phyloP scores from a whole-genome alignment of 306 rosid species.

The Inga leiocalycina region DNA sequence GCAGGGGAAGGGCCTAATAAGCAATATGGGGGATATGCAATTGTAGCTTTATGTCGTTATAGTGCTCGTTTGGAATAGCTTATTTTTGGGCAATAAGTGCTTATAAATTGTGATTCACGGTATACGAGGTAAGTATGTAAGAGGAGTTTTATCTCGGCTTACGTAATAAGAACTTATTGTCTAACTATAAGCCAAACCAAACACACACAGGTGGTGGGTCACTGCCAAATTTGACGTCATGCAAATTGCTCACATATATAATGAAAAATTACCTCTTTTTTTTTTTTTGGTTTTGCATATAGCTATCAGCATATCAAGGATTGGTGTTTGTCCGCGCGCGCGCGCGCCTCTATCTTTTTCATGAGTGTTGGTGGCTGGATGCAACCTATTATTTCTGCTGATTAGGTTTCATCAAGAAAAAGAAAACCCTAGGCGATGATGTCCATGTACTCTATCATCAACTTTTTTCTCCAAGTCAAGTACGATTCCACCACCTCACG shows the following conservation, averaged over 20 bases:
- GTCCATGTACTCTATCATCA: constrained; percentile 7
- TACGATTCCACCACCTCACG: constrained; percentile 25
- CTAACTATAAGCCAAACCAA: no score
- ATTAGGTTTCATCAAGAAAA: constrained; percentile 39
- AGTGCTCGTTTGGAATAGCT: no score
- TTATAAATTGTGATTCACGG: no score
- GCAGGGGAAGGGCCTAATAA: constrained; percentile 16
- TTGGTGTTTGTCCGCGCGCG: neutral
- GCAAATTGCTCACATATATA: neutral
- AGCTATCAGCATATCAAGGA: neutral
- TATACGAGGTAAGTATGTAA: no score
- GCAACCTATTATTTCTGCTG: constrained; percentile 17
- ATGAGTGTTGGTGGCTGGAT: constrained; percentile 24
- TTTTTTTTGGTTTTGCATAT: neutral
- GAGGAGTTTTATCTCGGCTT: no score
- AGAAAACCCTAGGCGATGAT: constrained; percentile 7
- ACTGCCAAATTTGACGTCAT: neutral
- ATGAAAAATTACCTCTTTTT: neutral
- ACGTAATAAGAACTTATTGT: no score
- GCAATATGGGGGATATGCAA: neutral
- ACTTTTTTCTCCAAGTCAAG: constrained; percentile 28
- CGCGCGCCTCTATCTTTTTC: neutral
- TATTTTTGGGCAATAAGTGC: no score
- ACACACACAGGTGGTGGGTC: neutral
- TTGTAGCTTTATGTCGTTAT: neutral